Conservation (phyloP, 2,329 filamentous ascomycete genomes). For the Calonectria honghensis region DNA sequence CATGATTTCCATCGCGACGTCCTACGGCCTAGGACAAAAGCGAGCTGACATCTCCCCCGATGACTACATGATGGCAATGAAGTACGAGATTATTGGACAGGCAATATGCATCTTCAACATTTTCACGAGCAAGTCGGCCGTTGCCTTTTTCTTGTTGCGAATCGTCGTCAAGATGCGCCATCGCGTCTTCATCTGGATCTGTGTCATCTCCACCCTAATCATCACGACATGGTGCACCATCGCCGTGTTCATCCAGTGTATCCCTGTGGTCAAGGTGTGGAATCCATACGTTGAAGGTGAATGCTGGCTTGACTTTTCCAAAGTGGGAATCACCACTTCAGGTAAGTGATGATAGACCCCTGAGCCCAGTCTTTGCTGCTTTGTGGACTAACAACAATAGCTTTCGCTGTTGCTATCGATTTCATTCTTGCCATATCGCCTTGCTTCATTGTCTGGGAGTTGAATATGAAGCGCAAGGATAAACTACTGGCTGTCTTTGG, state of each 20-base stretch:
- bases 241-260: constrained; percentile 50
- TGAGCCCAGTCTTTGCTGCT: not conserved
- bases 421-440: constrained; percentile 50
- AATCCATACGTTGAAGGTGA: constrained; percentile 37
- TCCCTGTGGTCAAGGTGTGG: constrained; percentile 54
- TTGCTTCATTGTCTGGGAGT: constrained; percentile 53
- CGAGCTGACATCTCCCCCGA: not conserved
- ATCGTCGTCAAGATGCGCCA: constrained; percentile 51
- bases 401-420: constrained; percentile 48
- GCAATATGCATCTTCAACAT: constrained; percentile 46
- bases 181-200: constrained; percentile 54
- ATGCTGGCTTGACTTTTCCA: constrained; percentile 48
- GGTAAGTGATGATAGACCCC: constrained; percentile 26
- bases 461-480: constrained; percentile 55
- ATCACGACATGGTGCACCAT: constrained; percentile 11
- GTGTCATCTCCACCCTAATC: not conserved
- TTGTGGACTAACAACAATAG: not conserved
- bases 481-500: constrained; percentile 54
- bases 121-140: constrained; percentile 37
- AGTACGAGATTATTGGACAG: constrained; percentile 41
- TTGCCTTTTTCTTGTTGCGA: constrained; percentile 52
- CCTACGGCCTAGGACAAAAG: constrained; percentile 16
- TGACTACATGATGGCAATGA: constrained; percentile 31
- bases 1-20: constrained; percentile 17
- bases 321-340: constrained; percentile 32